Conservation (phyloP, 1,139 yeast species). For the Protomyces macrosporus region DNA sequence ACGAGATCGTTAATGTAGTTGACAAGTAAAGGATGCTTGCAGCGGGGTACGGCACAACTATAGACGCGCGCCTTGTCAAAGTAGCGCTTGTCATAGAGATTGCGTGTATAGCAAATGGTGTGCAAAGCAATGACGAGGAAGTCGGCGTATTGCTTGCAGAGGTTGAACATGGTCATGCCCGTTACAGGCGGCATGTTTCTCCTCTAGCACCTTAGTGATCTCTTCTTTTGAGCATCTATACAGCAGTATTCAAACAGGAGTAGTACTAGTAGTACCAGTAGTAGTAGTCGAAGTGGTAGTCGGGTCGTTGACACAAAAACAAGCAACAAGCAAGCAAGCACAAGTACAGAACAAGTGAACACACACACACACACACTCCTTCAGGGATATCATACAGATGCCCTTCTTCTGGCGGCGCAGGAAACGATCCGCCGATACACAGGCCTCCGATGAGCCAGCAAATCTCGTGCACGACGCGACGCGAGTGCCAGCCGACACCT, state of each 20-base stretch:
- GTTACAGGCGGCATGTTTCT: neutral
- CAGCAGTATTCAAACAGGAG: too few species aligned
- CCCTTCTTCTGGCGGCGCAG: neutral
- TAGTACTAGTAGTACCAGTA: too few species aligned
- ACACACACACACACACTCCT: too few species aligned
- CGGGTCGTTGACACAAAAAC: too few species aligned
- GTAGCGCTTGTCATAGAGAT: slow-evolving; percentile 39
- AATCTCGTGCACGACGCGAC: neutral
- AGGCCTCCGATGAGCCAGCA: neutral
- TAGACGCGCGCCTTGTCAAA: slow-evolving; percentile 39
- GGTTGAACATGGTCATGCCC: neutral
- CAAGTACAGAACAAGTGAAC: too few species aligned
- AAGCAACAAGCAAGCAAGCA: too few species aligned
- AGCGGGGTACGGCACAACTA: slow-evolving; percentile 38
- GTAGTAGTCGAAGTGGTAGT: too few species aligned
- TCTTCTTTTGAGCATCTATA: too few species aligned
- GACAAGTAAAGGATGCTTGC: slow-evolving; percentile 41
- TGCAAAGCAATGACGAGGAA: slow-evolving; percentile 40
- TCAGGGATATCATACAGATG: neutral
- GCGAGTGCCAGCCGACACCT: neutral
- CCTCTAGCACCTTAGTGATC: too few species aligned
- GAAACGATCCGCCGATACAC: neutral
- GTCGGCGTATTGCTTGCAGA: slow-evolving; percentile 28
- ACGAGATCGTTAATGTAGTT: slow-evolving; percentile 40
- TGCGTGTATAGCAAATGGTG: slow-evolving; percentile 38